Percentiles rank a stretch among this genome's conserved stretches.
Conservation (phyloP, 768 basidiomycete species). For the Phaeotremella skinneri region DNA sequence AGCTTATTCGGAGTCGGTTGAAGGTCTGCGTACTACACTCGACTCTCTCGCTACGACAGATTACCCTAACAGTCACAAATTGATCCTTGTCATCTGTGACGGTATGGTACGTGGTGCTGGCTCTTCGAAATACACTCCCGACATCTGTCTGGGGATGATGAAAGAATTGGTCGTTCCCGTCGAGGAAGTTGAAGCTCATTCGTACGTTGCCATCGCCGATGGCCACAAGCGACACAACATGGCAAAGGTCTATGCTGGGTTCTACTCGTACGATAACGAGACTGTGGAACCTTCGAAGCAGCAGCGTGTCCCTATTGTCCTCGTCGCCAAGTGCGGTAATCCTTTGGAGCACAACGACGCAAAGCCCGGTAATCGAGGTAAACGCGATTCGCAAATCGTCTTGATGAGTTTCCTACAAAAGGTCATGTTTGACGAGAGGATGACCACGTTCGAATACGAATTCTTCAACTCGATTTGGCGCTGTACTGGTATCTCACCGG, state of each 20-base stretch:
- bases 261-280: conserved; percentile 88
- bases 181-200: conserved; percentile 84
- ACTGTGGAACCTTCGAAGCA: conserved; percentile 89
- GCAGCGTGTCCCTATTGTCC: conserved; percentile 90
- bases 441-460: conserved; percentile 99
- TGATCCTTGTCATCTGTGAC: conserved; percentile 92
- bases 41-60: conserved; percentile 98
- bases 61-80: conserved; percentile 95
- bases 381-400: conserved; percentile 97
- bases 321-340: conserved; percentile 95
- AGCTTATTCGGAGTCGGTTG: conserved; percentile 94
- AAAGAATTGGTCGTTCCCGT: conserved; percentile 79
- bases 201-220: conserved; percentile 97
- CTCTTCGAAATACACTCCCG: conserved; percentile 82
- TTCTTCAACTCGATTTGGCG: conserved; percentile 99
- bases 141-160: conserved; percentile 96
- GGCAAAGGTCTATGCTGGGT: conserved; percentile 97
- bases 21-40: conserved; percentile 94
- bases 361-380: conserved; percentile 97
- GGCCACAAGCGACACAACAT: conserved; percentile 99
- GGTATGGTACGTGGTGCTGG: conserved; percentile 98
- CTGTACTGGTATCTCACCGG: conserved; percentile 89
- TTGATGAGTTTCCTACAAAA: conserved; percentile 98
- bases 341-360: conserved; percentile 79
- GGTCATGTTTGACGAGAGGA: conserved; percentile 99